Evolutionary conservation across 805 yeast species (phyloP).

Genomic region (Cyberlindnera subsufficiens): DNA sequence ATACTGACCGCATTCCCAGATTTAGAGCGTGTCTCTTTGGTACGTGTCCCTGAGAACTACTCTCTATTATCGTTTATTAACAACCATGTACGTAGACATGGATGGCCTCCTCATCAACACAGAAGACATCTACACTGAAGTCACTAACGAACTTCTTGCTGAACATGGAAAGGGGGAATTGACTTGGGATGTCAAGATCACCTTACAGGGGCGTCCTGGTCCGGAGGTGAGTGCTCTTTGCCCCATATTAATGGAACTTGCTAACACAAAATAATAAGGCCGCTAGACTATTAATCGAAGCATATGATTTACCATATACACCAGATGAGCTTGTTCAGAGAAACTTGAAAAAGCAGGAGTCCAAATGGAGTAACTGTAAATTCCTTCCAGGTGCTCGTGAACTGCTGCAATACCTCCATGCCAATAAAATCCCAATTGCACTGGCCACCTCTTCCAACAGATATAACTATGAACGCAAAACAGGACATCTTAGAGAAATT

Average conservation of each 20-base stretch:
- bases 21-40: constrained; percentile 71
- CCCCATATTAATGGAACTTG: background rate
- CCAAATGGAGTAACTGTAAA: constrained; percentile 55
- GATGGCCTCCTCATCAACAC: constrained; percentile 92
- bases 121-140: constrained; percentile 85
- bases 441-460: constrained; percentile 81
- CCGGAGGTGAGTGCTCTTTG: constrained; percentile 32
- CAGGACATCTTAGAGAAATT: constrained; percentile 52
- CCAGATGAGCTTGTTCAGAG: constrained; percentile 55
- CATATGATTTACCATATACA: constrained; percentile 61
- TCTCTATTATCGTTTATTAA: background rate
- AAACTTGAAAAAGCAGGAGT: constrained; percentile 43
- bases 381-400: constrained; percentile 86
- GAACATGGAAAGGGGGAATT: constrained; percentile 71
- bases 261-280: constrained; percentile 21
- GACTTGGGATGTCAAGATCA: constrained; percentile 86
- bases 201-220: constrained; percentile 90
- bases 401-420: constrained; percentile 48
- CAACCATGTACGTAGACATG: constrained; percentile 50
- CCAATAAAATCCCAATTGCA: constrained; percentile 67
- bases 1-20: constrained; percentile 3
- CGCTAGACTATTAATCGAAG: constrained; percentile 49
- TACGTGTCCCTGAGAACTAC: constrained; percentile 25
- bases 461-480: constrained; percentile 61
- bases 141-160: constrained; percentile 59